Percentiles rank a stretch among this genome's conserved stretches.
Evolutionary conservation across 257 asterid genomes (phyloP).

Genomic region (Mentha longifolia): DNA sequence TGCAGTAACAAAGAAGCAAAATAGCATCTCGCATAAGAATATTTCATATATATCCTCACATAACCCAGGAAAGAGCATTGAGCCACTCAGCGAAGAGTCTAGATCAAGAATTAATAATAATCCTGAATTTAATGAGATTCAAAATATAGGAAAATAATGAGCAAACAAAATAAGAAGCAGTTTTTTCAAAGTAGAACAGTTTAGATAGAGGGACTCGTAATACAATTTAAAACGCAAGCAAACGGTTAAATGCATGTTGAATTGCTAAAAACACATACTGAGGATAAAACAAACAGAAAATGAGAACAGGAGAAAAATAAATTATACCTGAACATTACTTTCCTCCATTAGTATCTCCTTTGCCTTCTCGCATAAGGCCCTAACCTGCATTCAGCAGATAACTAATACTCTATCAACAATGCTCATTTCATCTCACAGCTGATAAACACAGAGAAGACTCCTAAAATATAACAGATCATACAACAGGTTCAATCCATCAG

Average conservation of each 20-base stretch:
- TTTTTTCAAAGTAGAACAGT: background rate
- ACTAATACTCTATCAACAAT: constrained; percentile 29
- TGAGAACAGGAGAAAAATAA: background rate
- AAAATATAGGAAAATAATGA: constrained; percentile 5
- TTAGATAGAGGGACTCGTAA: background rate
- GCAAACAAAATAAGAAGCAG: background rate
- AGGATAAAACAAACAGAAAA: background rate
- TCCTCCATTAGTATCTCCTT: constrained; percentile 70
- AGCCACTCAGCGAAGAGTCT: constrained; percentile 3
- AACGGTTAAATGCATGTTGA: constrained; percentile 10
- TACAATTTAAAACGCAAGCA: background rate
- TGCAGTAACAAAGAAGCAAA: constrained; percentile 42
- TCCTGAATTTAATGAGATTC: background rate
- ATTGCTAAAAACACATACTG: background rate
- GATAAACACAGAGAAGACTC: background rate
- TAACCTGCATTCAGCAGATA: constrained; percentile 50
- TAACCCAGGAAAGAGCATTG: constrained; percentile 10
- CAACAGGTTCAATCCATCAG: constrained; percentile 26
- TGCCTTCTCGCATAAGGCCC: constrained; percentile 67
- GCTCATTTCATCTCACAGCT: constrained; percentile 16
- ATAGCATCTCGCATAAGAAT: constrained; percentile 16
- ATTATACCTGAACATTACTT: constrained; percentile 72
- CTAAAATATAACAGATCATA: constrained; percentile 18
- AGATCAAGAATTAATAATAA: background rate
- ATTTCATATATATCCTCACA: background rate